A percentile compares a stretch with the other conserved stretches of the same genome.
These are phyloP conservation scores for Tylopilus intermedius DNA, from an alignment of 768 basidiomycete species.

Conservation along the genomic window DNA sequence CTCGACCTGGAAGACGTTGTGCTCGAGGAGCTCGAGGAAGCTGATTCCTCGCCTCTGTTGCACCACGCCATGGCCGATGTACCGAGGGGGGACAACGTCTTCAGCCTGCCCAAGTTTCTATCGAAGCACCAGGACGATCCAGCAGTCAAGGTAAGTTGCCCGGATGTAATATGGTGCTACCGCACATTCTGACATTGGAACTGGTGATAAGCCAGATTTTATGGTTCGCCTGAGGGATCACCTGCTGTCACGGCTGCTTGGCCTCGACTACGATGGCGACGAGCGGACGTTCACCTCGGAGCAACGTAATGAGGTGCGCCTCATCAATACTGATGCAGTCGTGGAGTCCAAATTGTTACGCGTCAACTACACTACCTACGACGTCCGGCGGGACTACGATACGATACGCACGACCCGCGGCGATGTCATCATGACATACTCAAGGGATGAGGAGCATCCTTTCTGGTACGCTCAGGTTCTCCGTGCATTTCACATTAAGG, in stretches of 20 bases:
- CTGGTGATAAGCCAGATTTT: not conserved
- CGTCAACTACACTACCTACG: no score
- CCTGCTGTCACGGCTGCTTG: not conserved
- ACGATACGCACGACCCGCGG: no score
- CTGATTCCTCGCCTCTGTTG: not conserved
- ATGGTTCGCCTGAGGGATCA: not conserved
- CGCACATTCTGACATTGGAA: no score
- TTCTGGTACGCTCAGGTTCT: no score
- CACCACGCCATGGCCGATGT: slow-evolving; percentile 2
- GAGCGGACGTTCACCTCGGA: slow-evolving; percentile 4
- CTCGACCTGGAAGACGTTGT: not conserved
- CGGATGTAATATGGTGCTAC: no score
- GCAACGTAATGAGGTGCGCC: not conserved
- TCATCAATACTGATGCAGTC: not conserved
- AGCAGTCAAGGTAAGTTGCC: slow-evolving; percentile 3
- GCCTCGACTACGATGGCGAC: slow-evolving; percentile 1
- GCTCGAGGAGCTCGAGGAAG: not conserved
- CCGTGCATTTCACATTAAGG: no score
- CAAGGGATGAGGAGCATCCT: no score
- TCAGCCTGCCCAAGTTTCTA: not conserved
- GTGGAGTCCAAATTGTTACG: no score
- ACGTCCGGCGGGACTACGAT: no score
- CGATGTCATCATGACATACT: no score
- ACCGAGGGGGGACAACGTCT: not conserved
- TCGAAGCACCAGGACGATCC: slow-evolving; percentile 7